Evolutionary conservation across 1,139 yeast species (phyloP).

Genomic region (Hansenula sp.): DNA sequence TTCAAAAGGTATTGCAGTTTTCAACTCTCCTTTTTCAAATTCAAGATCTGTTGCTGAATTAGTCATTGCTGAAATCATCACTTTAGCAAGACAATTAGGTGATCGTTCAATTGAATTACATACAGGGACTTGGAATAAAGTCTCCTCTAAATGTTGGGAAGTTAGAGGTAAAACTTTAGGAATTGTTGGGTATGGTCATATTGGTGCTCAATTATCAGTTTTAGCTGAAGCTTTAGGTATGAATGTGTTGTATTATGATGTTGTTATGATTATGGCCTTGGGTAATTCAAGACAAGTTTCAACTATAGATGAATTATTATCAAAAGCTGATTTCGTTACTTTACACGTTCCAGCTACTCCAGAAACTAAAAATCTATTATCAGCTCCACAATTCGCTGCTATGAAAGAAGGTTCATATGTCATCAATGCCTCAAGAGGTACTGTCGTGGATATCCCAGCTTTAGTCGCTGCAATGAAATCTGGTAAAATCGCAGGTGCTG

Average conservation of each 20-base stretch:
- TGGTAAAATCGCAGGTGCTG: conserved; percentile 97
- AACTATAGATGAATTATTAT: conserved; percentile 77
- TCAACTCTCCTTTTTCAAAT: conserved; percentile 98
- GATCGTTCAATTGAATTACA: conserved; percentile 96
- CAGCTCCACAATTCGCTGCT: conserved; percentile 88
- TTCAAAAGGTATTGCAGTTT: conserved; percentile 88
- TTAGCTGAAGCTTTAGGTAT: conserved; percentile 98
- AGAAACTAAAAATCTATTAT: conserved; percentile 87
- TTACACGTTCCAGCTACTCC: conserved; percentile 94
- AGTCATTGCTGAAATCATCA: conserved; percentile 91
- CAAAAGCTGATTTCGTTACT: conserved; percentile 82
- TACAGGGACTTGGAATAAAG: conserved; percentile 98
- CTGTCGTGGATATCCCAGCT: conserved; percentile 95
- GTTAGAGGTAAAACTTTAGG: conserved; percentile 98
- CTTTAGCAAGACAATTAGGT: conserved; percentile 94
- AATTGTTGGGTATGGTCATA: conserved; percentile 96
- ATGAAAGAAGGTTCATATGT: conserved; percentile 97
- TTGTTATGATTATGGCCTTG: conserved; percentile 87
- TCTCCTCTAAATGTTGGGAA: conserved; percentile 95
- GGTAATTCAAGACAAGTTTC: conserved; percentile 96
- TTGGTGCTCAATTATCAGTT: conserved; percentile 95
- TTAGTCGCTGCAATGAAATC: conserved; percentile 86
- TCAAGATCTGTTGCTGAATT: conserved; percentile 98
- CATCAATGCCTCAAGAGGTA: conserved; percentile 96
- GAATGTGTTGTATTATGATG: conserved; percentile 93